phyloP scores from a whole-genome alignment of 2,329 filamentous ascomycete genomes.

The Kalmusia sp. region DNA sequence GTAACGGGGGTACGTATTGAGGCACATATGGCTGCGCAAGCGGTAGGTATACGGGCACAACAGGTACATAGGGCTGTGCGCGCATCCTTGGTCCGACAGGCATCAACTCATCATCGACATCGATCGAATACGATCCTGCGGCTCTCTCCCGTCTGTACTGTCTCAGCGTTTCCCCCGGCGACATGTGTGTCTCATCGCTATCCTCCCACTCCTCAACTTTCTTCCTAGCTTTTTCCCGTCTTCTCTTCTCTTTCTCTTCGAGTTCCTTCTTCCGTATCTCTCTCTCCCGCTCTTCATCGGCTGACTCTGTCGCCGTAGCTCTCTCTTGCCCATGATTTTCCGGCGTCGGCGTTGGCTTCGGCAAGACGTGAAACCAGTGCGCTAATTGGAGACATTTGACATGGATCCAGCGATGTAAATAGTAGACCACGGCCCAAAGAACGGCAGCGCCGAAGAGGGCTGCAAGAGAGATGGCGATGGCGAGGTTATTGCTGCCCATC shows the following conservation, averaged over 20 bases:
- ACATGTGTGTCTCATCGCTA: neutral
- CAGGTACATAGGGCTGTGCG: neutral
- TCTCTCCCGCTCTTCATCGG: constrained; percentile 6
- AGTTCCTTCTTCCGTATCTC: neutral
- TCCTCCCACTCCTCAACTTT: constrained; percentile 1
- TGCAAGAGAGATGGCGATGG: constrained; percentile 26
- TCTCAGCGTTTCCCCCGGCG: neutral
- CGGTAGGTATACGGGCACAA: neutral
- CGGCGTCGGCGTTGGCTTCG: neutral
- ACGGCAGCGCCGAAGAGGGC: constrained; percentile 27
- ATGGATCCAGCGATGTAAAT: constrained; percentile 24
- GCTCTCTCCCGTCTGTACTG: neutral
- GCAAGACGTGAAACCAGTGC: constrained; percentile 21
- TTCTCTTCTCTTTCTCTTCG: neutral
- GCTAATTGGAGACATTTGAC: constrained; percentile 22
- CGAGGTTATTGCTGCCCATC: constrained; percentile 23
- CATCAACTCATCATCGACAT: too few relatives aligned
- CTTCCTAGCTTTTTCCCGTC: neutral
- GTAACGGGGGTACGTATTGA: neutral
- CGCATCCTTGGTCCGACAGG: neutral
- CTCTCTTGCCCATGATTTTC: constrained; percentile 6
- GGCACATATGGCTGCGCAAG: neutral
- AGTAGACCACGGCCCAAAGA: constrained; percentile 27
- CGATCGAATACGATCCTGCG: too few relatives aligned
- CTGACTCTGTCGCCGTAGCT: neutral